Conservation (phyloP, 139 green algal species). For the Volvox africanus region DNA sequence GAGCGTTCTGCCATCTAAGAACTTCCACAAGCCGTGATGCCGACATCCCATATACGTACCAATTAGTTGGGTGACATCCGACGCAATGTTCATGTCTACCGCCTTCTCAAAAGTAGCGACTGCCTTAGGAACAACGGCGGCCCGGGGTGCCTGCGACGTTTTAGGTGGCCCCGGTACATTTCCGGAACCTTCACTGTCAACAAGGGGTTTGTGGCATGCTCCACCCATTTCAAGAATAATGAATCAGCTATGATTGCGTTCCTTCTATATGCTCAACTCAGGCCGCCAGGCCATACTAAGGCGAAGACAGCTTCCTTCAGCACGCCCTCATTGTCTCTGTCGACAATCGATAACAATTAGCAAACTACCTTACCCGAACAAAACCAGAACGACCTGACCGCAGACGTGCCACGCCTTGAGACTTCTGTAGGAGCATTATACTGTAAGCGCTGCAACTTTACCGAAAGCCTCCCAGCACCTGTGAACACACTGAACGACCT, state of each 20-base stretch:
- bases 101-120: constrained; percentile 22
- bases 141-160: constrained; percentile 8
- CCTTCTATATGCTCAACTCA: neutral
- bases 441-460: neutral
- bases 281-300: neutral
- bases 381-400: neutral
- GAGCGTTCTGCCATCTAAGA: no score
- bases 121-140: neutral
- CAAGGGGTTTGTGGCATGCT: neutral
- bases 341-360: neutral
- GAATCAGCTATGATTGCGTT: neutral
- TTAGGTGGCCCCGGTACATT: neutral
- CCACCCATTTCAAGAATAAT: neutral
- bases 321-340: neutral
- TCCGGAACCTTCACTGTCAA: neutral
- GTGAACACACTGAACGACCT: no score
- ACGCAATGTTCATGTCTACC: constrained; percentile 62
- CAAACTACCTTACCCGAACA: neutral
- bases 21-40: no score
- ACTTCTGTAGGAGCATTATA: constrained; percentile 17
- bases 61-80: constrained; percentile 65
- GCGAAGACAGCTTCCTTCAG: neutral
- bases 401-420: neutral
- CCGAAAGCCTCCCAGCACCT: no score
- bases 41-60: constrained; percentile 23